These are phyloP conservation scores for Aspergillus sp. DNA, from an alignment of 2,329 filamentous ascomycete genomes.

Conservation along the genomic window DNA sequence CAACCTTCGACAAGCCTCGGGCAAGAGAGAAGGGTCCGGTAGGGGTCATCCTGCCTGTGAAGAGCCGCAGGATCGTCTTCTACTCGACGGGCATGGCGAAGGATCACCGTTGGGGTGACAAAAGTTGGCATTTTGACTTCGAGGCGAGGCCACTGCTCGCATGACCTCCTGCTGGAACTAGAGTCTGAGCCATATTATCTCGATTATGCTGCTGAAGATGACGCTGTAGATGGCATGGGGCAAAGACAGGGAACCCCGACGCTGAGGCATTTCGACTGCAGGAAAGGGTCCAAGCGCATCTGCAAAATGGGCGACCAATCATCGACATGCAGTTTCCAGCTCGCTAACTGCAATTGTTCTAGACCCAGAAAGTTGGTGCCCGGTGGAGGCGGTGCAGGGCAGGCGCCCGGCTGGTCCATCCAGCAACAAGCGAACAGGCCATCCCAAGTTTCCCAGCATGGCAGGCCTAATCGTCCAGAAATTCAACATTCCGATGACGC, in stretches of 20 bases:
- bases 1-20: not conserved
- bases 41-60: not conserved
- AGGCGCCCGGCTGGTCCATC: too few relatives aligned
- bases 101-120: not conserved
- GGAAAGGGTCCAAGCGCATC: not conserved
- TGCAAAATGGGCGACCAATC: too few relatives aligned
- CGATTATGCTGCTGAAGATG: too few relatives aligned
- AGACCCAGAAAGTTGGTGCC: not conserved
- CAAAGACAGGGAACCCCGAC: not conserved
- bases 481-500: not conserved
- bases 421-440: too few relatives aligned
- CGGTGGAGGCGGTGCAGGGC: not conserved
- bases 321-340: too few relatives aligned
- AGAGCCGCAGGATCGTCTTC: constrained; percentile 5
- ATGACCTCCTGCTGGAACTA: not conserved
- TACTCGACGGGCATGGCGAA: not conserved
- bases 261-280: not conserved
- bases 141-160: not conserved
- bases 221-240: not conserved
- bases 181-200: not conserved
- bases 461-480: too few relatives aligned
- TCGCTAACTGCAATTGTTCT: too few relatives aligned
- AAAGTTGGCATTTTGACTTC: not conserved
- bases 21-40: not conserved
- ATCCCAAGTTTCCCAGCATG: too few relatives aligned